Percentiles rank a stretch among this genome's conserved stretches.
phyloP scores from a whole-genome alignment of 306 rosid species.

The Calophaca sinica region DNA sequence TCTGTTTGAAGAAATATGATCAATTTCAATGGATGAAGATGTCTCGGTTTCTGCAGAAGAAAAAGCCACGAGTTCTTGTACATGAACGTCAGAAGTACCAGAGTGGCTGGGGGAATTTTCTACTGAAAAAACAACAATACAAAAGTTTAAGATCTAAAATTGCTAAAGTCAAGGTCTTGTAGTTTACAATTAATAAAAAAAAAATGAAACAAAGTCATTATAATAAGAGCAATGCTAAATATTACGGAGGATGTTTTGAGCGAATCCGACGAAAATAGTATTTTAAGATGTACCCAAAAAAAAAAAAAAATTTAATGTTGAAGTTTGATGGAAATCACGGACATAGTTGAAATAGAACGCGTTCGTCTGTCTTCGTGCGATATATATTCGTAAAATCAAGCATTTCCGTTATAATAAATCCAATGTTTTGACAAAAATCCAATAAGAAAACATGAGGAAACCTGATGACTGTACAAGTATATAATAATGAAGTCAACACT shows the following conservation, averaged over 20 bases:
- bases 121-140: conserved; percentile 58
- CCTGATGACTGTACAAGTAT: not conserved
- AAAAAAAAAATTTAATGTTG: too few species aligned
- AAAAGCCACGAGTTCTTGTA: conserved; percentile 54
- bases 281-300: too few species aligned
- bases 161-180: conserved; percentile 34
- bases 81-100: conserved; percentile 46
- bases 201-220: conserved; percentile 7
- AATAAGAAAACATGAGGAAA: conserved; percentile 27
- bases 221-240: too few species aligned
- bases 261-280: too few species aligned
- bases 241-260: too few species aligned
- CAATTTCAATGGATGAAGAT: conserved; percentile 48
- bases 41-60: conserved; percentile 52
- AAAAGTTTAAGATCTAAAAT: conserved; percentile 31
- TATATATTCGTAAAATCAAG: too few species aligned
- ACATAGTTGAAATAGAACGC: too few species aligned
- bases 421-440: conserved; percentile 5
- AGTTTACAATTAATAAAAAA: conserved; percentile 36
- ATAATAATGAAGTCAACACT: conserved; percentile 24
- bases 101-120: conserved; percentile 58
- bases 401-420: too few species aligned
- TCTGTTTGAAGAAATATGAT: conserved; percentile 50
- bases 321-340: too few species aligned
- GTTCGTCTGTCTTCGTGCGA: too few species aligned